phyloP scores from a whole-genome alignment of 306 rosid genomes.

The Amphicarpaea edgeworthii region DNA sequence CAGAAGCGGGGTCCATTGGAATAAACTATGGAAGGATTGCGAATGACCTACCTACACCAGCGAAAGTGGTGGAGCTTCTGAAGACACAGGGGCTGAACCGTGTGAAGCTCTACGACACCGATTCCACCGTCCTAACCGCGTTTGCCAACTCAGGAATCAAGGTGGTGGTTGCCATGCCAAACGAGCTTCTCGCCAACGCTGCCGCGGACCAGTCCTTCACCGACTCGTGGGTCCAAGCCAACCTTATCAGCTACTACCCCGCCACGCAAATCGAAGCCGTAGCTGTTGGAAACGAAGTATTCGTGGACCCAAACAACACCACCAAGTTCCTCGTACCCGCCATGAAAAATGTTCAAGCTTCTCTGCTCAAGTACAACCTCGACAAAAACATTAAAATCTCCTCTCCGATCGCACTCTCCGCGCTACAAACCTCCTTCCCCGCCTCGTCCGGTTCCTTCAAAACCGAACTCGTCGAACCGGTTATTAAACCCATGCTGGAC shows the following conservation, averaged over 20 bases:
- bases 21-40: slow-evolving; percentile 87
- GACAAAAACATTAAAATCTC: slow-evolving; percentile 64
- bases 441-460: slow-evolving; percentile 82
- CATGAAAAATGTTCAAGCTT: slow-evolving; percentile 67
- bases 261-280: slow-evolving; percentile 75
- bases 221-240: slow-evolving; percentile 79
- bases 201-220: slow-evolving; percentile 68
- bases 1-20: slow-evolving; percentile 67
- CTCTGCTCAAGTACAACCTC: slow-evolving; percentile 54
- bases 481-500: slow-evolving; percentile 72
- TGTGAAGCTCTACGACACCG: slow-evolving; percentile 80
- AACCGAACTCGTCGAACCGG: slow-evolving; percentile 67
- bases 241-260: slow-evolving; percentile 63
- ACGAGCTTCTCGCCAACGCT: slow-evolving; percentile 72
- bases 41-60: slow-evolving; percentile 65
- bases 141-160: slow-evolving; percentile 62
- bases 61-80: slow-evolving; percentile 68
- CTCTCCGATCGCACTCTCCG: slow-evolving; percentile 72
- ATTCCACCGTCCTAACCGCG: slow-evolving; percentile 66
- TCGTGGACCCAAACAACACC: slow-evolving; percentile 71
- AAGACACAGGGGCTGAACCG: slow-evolving; percentile 66
- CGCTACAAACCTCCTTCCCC: slow-evolving; percentile 73
- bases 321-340: slow-evolving; percentile 78
- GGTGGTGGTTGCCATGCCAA: slow-evolving; percentile 70
- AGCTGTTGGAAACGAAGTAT: slow-evolving; percentile 89